Evolutionary conservation across 1,284 basidiomycete species (phyloP), one percentile per base, ranked within the genome.

Genomic region (Ceratobasidium sp.): DNA sequence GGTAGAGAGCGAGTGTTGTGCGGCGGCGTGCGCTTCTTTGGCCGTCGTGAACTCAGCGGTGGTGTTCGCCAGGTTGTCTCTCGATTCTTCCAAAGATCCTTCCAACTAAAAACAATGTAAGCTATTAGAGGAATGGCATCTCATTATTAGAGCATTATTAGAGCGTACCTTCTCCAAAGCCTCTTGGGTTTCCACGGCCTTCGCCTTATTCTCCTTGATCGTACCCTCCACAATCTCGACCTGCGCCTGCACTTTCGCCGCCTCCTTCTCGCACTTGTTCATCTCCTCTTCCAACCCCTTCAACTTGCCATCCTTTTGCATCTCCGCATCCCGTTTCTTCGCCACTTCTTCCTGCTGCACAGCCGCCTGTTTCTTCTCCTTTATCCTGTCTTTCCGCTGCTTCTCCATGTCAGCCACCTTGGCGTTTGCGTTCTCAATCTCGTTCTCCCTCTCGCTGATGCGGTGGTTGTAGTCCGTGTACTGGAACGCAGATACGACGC

Each of bases 221-320:
- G 90, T 91, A 10, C 88, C 88, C 66, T 90, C 89, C 82, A 93
- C 92, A 82, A 99, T 91, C 79, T 98, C 95, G 17, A 92, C 89
- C 84, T 98, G 94, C 0, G 97, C 96, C 79, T 89, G 90, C 78
- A 94, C 86, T 84, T 97, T 97, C 78, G 94, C 93, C n/a, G 97
- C 85, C 65, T 90, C 91, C 83, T 96, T 96, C 71, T 93, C 95
- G 37, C 96, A 85, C 77, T 90, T 90, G 75, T 90, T 90, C 20
- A 94, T 93, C 26, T 92, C 88, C 61, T 95, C 93, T 78, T 95
- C 90, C 66, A 97, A 86, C 73, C 90, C 90, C 82, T 93, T 90
- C 73, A 95, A 85, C 83, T 93, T 94, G 4, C 94, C 94, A 6
- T 92, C 93, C 82, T 94, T 94, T 82, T 84, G 88, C 81, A 92